A percentile compares a stretch with the other conserved stretches of the same genome.
Evolutionary conservation across 768 basidiomycete genomes (phyloP).

Genomic region (Amanita inopinata): DNA sequence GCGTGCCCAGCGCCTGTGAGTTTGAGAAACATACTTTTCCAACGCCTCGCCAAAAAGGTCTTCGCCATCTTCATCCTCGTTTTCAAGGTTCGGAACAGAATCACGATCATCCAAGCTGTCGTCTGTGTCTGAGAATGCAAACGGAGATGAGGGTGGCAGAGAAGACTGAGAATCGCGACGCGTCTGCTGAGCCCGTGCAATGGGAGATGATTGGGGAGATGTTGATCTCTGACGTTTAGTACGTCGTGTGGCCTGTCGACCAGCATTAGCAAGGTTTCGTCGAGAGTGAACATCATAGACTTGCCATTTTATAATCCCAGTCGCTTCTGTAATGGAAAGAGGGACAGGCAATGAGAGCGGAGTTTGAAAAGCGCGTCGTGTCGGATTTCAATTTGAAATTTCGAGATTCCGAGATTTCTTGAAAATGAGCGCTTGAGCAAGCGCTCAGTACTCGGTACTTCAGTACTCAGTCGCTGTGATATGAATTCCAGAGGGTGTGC

Average conservation of each 20-base stretch:
- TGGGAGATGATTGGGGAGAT: conserved; percentile 43
- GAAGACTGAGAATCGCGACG: conserved; percentile 62
- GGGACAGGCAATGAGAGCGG: conserved; percentile 22
- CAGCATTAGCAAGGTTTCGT: too few species aligned
- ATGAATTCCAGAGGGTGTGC: too few species aligned
- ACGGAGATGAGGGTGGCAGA: conserved; percentile 80
- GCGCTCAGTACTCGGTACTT: too few species aligned
- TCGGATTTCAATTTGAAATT: too few species aligned
- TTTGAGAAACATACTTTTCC: conserved; percentile 49
- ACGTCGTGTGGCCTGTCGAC: conserved; percentile 27
- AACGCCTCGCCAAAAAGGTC: conserved; percentile 84
- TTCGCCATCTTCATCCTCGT: conserved; percentile 78
- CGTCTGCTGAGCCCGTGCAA: conserved; percentile 30
- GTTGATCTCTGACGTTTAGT: conserved; percentile 56
- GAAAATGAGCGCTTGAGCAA: too few species aligned
- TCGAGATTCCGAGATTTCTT: too few species aligned
- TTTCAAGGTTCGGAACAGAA: conserved; percentile 54
- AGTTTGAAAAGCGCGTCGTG: conserved; percentile 36
- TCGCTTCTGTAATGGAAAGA: conserved; percentile 10
- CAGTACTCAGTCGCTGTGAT: too few species aligned
- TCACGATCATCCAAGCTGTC: conserved; percentile 69
- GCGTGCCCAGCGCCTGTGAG: too few species aligned
- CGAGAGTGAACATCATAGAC: neutral
- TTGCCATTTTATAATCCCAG: too few species aligned
- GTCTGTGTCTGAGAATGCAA: conserved; percentile 80